A percentile compares a stretch with the other conserved stretches of the same genome.
Evolutionary conservation across 768 basidiomycete species (phyloP).

Genomic region (Podaxis sp.): DNA sequence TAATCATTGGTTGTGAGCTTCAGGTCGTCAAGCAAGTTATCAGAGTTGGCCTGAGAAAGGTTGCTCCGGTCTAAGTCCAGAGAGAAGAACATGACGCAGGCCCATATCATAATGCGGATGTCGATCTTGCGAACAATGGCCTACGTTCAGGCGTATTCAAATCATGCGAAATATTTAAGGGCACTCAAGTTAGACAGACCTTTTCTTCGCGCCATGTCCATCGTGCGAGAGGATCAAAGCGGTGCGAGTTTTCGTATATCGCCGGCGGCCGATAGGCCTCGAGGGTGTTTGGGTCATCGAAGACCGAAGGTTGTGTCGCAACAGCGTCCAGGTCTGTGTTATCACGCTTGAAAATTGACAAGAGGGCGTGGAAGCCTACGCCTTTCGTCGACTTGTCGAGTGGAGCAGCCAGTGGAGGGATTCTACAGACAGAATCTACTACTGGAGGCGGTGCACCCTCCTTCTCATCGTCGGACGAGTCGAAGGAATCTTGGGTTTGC

Average conservation of each 20-base stretch:
- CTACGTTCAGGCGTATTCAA: conserved; percentile 27
- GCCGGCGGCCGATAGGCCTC: conserved; percentile 53
- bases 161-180: neutral
- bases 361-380: conserved; percentile 28
- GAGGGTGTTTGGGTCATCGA: conserved; percentile 52
- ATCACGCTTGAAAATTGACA: conserved; percentile 26
- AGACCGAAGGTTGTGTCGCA: conserved; percentile 63
- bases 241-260: conserved; percentile 58
- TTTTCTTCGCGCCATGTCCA: conserved; percentile 75
- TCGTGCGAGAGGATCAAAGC: conserved; percentile 63
- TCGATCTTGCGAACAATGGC: conserved; percentile 60
- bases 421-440: conserved; percentile 11
- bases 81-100: conserved; percentile 61
- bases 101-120: conserved; percentile 54
- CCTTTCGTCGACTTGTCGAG: conserved; percentile 22
- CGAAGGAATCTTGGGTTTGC: neutral
- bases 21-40: conserved; percentile 66
- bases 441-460: conserved; percentile 2
- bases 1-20: conserved; percentile 50
- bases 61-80: neutral
- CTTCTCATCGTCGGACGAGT: conserved; percentile 22
- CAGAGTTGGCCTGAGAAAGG: conserved; percentile 52
- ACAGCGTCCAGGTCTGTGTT: conserved; percentile 46
- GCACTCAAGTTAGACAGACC: conserved; percentile 28
- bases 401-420: conserved; percentile 32